Evolutionary conservation across 371 early-diverging fungal genomes (phyloP), one percentile per base, ranked within the genome.

Genomic region (Cokeromyces recurvatus): DNA sequence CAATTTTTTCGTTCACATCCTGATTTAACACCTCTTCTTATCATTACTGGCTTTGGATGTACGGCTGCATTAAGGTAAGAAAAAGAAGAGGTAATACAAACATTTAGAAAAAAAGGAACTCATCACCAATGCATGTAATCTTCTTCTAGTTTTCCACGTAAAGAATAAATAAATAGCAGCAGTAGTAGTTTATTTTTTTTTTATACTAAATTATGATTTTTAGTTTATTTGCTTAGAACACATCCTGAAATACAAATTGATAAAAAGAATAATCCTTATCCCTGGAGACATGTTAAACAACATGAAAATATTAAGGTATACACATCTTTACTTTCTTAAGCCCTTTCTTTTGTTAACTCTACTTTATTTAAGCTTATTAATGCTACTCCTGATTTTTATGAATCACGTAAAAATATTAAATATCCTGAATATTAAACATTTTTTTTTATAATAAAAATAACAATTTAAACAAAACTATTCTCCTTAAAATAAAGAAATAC

Each of bases 161-260:
- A 50, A 42, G 11, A n/a, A n/a, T n/a, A n/a, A n/a, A 34, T 32
- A 22, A 25, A 24, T 20, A 35, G 19, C 6, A 16, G 25, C 11
- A 22, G 6, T 37, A 11, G n/a, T n/a, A n/a, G n/a, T n/a, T n/a
- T 5, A 11, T 17, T 23, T 24, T 17, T 22, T 20, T 45, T 38
- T 47, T 19, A 51, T 35, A 25, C 10, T 10, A 38, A 11, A n/a
- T 25, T 16, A 32, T 27, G 46, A 6, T 39, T 32, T 20, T 1
- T 49, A 72, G 66, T 68, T 37, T 68, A 68, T 35, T 44, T 72
- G 46, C 53, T 72, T 32, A 55, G 51, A 39, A 72, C 66, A 12
- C 74, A 73, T 51, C 74, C 74, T 48, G 74, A 73, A 40, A 67
- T 73, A 24, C 56, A 64, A n/a, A 54, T 73, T 39, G 69, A 73